Evolutionary conservation across 148 eudicot genomes (phyloP), one percentile per base, ranked within the genome.

Genomic region (Spergularia marina): DNA sequence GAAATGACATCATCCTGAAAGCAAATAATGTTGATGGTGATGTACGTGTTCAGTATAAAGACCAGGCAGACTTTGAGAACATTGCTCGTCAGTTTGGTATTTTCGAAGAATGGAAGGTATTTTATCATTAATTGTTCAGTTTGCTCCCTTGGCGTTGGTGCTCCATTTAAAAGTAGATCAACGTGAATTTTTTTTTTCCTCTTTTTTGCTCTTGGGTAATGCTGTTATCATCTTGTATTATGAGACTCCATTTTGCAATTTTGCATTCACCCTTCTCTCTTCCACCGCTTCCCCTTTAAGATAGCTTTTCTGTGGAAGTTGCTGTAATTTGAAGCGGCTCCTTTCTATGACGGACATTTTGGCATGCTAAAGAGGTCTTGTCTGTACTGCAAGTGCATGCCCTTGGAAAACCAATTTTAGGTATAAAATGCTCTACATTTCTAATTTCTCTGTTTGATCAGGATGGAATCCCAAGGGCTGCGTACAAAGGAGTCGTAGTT

Each of bases 31-130:
- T 95, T 34, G 84, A 84, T 39, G 90, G 94, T 80, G 99, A 92
- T 77, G 87, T 92, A 66, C 92, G 94, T 18, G 83, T 95, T 71
- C 84, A 81, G 70, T 95, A 95, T 82, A 83, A 75, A 60, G 86
- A 88, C 77, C 94, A 90, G 83, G 41, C 66, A 65, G 89, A 90
- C 70, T 95, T 92, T 79, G 96, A 88, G 82, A 81, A 58, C 68
- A 89, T 90, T 80, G 96, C 97, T 4, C 83, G 78, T 40, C 96
- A 95, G 77, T 92, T 92, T 82, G 99, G 97, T 73, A 90, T 95
- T 78, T 95, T 95, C 80, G 91, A 92, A 83, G 99, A 95, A 79
- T 95, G 99, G 99, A 95, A 95, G 97, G 98, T 92, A 82, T 70
- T 56, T 83, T 54, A 65, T 41, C 58, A 20, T 66, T 64, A 6